Percentiles rank a stretch among this genome's conserved stretches.
Evolutionary conservation across 805 yeast genomes (phyloP).

Genomic region (Metschnikowia chrysomelidarum): DNA sequence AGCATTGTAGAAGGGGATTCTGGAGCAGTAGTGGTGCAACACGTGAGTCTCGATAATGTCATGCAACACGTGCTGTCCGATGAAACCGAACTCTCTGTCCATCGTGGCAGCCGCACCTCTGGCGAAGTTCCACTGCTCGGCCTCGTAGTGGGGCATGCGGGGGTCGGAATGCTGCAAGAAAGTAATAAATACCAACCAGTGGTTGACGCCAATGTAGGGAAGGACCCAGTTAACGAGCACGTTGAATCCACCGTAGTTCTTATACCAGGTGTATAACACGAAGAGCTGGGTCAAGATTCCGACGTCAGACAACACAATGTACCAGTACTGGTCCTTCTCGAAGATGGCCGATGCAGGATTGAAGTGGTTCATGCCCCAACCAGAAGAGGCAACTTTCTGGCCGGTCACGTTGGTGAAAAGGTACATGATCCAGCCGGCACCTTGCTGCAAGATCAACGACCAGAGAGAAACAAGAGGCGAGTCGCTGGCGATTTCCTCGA

Average conservation of each 20-base stretch:
- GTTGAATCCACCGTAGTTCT: conserved; percentile 60
- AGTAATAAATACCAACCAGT: conserved; percentile 87
- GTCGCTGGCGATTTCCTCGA: conserved; percentile 66
- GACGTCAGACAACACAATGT: conserved; percentile 67
- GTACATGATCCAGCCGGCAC: conserved; percentile 74
- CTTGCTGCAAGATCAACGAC: conserved; percentile 61
- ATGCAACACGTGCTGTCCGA: conserved; percentile 78
- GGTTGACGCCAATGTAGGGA: conserved; percentile 80
- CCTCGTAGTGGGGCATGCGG: conserved; percentile 74
- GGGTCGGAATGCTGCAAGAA: conserved; percentile 83
- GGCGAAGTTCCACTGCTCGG: conserved; percentile 77
- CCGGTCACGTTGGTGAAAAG: conserved; percentile 74
- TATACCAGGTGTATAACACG: conserved; percentile 58
- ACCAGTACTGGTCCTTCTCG: conserved; percentile 70
- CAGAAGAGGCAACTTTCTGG: conserved; percentile 51
- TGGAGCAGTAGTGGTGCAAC: conserved; percentile 76
- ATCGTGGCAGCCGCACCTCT: conserved; percentile 90
- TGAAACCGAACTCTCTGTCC: conserved; percentile 79
- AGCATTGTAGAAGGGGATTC: conserved; percentile 89
- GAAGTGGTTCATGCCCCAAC: conserved; percentile 61
- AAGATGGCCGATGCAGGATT: conserved; percentile 72
- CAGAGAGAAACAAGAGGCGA: conserved; percentile 66
- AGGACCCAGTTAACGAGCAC: conserved; percentile 67
- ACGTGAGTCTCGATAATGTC: conserved; percentile 91
- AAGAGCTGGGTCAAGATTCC: conserved; percentile 58